Evolutionary conservation across 2,329 filamentous ascomycete genomes (phyloP), one percentile per base, ranked within the genome.

Genomic region (Dothideomycetes sp.): DNA sequence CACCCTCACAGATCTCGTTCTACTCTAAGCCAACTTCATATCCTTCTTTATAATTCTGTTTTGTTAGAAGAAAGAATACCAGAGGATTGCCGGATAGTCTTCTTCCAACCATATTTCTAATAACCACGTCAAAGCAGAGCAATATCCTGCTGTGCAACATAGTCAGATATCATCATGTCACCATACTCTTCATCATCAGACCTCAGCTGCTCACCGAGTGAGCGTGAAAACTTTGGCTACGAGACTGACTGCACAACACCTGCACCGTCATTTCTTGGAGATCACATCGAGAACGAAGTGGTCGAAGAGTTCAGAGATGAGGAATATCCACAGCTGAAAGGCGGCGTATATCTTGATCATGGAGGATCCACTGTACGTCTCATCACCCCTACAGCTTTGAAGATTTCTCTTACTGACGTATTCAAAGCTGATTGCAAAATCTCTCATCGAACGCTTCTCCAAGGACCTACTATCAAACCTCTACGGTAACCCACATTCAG

Each of bases 401-500:
- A 34, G 5, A 8, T 16, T 18, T 27, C 45, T 44, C 37, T 49
- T 11, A 30, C 22, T 24, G 22, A 24, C 22, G 22, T 24, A 11
- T 24, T 11, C 10, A 29, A 20, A 51, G 49, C 41, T 83, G 1
- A 85, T 83, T 56, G 70, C 86, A 29, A 89, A 82, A 59, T 87
- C 84, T 20, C 64, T 91, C 17, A 79, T 96, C 60, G 82, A 89
- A 49, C 69, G 66, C 17, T 94, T 94, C 62, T 77, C 84, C 7
- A 60, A 65, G n/a, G 84, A 91, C 45, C 81, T 95, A 72, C 80
- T 80, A 18, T 68, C 74, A 4, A 83, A 79, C 51, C 67, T 96
- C 0, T 87, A 88, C 51, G 89, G 88, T 25, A 96, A 96, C 48
- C 89, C 89, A 1, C 89, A 96, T 62, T 95, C 89, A 1, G 81